Evolutionary conservation across 106 monocot genomes (phyloP).

Genomic region (Gastrodia elata): DNA sequence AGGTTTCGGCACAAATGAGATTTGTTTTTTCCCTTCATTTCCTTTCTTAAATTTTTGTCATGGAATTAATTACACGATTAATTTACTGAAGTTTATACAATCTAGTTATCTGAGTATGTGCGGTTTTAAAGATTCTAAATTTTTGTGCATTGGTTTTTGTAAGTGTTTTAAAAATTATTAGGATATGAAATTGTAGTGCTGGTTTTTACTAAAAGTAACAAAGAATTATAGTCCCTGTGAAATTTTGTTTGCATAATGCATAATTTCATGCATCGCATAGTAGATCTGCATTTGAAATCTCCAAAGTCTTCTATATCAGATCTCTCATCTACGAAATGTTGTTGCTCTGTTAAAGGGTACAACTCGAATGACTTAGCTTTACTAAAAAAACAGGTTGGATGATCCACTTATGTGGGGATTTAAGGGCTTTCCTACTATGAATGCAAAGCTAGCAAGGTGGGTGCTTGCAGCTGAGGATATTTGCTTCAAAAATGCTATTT

Average conservation of each 20-base stretch:
- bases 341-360: not conserved
- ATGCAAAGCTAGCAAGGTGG: slow-evolving; percentile 83
- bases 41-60: not conserved
- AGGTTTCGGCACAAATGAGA: not conserved
- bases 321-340: not conserved
- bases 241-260: not conserved
- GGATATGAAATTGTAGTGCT: not conserved
- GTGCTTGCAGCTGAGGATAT: slow-evolving; percentile 93
- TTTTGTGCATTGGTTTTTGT: not conserved
- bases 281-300: not conserved
- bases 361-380: slow-evolving; percentile 2
- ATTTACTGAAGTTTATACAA: not conserved
- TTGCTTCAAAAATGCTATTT: slow-evolving; percentile 79
- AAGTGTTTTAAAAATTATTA: not conserved
- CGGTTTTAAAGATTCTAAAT: not conserved
- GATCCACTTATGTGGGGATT: slow-evolving; percentile 99
- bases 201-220: not conserved
- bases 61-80: not conserved
- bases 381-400: slow-evolving; percentile 61
- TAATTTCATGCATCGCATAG: not conserved
- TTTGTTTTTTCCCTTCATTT: not conserved
- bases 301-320: not conserved
- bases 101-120: not conserved
- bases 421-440: slow-evolving; percentile 71
- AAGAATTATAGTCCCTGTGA: not conserved